Evolutionary conservation across 805 yeast species (phyloP).

Genomic region (Wickerhamomyces bovis): DNA sequence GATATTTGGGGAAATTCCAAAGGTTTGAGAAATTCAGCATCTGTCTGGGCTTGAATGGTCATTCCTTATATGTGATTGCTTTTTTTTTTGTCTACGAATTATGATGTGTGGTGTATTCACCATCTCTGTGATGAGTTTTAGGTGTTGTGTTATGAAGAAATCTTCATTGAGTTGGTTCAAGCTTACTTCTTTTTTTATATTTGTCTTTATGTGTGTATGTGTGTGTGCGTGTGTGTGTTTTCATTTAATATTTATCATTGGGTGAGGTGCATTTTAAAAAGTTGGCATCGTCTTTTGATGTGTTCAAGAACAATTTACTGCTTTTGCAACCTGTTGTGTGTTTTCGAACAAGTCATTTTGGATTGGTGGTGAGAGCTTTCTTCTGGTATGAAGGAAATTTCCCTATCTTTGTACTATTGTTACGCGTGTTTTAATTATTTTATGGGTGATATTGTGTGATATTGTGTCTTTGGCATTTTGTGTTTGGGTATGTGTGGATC

Average conservation of each 20-base stretch:
- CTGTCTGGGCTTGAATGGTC: conserved; percentile 23
- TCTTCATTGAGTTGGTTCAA: neutral
- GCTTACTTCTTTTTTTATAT: neutral
- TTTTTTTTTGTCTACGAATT: neutral
- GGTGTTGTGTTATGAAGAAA: neutral
- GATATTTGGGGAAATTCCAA: conserved; percentile 24
- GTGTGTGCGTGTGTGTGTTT: neutral
- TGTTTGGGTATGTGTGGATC: neutral
- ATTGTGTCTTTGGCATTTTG: neutral
- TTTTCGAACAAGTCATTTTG: too few relatives aligned
- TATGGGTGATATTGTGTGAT: neutral
- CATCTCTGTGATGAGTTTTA: neutral
- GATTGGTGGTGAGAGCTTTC: neutral
- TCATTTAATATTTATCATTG: neutral
- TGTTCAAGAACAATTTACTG: neutral
- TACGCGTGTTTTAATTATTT: neutral
- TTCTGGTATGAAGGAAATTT: neutral
- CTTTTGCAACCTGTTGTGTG: too few relatives aligned
- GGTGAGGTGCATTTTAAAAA: neutral
- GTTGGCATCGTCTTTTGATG: neutral
- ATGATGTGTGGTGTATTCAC: neutral
- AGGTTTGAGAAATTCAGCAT: conserved; percentile 17
- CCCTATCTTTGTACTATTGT: neutral
- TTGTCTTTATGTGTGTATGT: neutral
- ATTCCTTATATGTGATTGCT: neutral